Percentiles rank a stretch among this genome's conserved stretches.
Evolutionary conservation across 768 basidiomycete genomes (phyloP).

Genomic region (Tricholomella constricta): DNA sequence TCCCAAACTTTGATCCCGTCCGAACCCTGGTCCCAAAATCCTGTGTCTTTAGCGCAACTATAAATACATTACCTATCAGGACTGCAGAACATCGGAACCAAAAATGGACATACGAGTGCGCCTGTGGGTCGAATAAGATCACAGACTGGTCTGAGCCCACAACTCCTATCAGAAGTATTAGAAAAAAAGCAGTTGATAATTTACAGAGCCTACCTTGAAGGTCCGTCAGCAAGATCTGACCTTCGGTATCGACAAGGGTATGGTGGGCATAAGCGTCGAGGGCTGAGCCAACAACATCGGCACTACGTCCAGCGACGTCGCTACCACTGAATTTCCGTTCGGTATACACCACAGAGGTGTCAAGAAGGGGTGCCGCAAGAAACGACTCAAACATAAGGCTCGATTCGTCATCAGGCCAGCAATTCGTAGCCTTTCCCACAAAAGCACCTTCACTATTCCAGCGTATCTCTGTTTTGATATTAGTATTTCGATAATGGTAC

Average conservation of each 20-base stretch:
- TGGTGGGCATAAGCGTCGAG: conserved; percentile 10
- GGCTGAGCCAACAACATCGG: neutral
- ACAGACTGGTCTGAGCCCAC: neutral
- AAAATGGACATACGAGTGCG: neutral
- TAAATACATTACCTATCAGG: neutral
- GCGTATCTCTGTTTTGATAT: neutral
- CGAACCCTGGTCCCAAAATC: conserved; percentile 5
- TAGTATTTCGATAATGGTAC: no score
- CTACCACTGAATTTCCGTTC: conserved; percentile 5
- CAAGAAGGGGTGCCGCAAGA: neutral
- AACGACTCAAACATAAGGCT: neutral
- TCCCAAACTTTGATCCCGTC: conserved; percentile 1
- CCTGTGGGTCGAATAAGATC: conserved; percentile 1
- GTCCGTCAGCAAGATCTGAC: neutral
- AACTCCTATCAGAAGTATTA: neutral
- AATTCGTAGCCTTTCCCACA: neutral
- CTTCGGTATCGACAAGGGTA: neutral
- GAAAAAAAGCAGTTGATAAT: no score
- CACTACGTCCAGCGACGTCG: neutral
- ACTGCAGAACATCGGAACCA: neutral
- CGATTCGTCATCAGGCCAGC: neutral
- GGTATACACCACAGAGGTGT: neutral
- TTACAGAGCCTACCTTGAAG: neutral
- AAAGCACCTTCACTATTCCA: neutral
- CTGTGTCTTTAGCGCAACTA: conserved; percentile 1